Percentiles rank a stretch among this genome's conserved stretches.
Evolutionary conservation across 148 eudicot species (phyloP).

Genomic region (Rhododendron mucronatum): DNA sequence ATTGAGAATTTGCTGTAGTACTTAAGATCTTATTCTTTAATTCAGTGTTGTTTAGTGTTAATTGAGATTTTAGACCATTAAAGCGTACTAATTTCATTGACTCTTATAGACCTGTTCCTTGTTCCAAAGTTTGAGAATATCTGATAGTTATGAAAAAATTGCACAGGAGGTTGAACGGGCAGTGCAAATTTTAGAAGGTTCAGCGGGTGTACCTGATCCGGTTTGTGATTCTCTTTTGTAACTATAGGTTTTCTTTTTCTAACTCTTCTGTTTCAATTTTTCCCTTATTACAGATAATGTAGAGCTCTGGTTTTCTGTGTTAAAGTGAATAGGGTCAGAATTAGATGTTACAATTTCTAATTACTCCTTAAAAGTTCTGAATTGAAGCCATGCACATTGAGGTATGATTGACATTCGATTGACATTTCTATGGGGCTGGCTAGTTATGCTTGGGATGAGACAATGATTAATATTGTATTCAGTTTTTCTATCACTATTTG

Average conservation of each 20-base stretch:
- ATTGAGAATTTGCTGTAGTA: too few species aligned
- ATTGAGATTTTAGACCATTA: background rate
- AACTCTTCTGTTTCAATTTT: background rate
- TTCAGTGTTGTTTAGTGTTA: background rate
- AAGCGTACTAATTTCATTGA: background rate
- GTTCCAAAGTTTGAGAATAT: background rate
- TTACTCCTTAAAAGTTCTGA: background rate
- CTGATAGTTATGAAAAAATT: background rate
- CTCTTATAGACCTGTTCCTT: background rate
- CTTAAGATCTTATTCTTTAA: background rate
- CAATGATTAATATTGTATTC: background rate
- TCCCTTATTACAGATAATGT: background rate
- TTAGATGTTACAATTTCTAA: background rate
- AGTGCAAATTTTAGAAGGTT: constrained; percentile 65
- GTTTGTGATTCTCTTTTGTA: constrained; percentile 34
- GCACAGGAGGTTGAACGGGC: constrained; percentile 85
- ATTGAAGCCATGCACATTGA: background rate
- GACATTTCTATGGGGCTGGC: background rate
- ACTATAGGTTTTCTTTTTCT: background rate
- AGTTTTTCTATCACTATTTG: background rate
- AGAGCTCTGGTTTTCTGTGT: background rate
- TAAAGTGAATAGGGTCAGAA: background rate
- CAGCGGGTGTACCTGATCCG: constrained; percentile 67
- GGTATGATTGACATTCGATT: background rate
- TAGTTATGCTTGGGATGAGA: background rate